Base-by-base conservation (phyloP, 2,329 filamentous ascomycete species). In the Scytalidium sp. region DNA sequence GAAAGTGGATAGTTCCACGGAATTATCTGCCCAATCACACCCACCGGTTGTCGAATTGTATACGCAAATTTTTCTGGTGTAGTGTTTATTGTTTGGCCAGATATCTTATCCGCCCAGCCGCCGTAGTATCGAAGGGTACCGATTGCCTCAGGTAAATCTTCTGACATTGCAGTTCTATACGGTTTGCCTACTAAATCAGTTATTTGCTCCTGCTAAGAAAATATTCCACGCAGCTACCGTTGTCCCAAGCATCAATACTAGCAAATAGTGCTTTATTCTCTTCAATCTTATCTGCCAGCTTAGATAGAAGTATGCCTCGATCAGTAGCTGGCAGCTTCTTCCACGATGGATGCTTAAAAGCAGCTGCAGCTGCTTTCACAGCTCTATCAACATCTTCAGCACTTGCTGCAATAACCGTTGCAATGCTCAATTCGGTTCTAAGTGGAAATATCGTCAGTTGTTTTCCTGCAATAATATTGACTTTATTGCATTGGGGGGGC, bases 1-100 rank as follows among this genome's bases (percentile, higher is more conserved):
- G 77, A 74, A 2, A 90, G 73, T 1, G 88, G 87, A 54, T 86
- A 88, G 66, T 91, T 91, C 85, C 87, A 91, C 7, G 87, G 86
- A 51, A 88, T 87, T 55, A 90, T 90, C 65, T 75, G 75, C 11
- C 78, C 87, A 56, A 85, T 87, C 0, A 92, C 87, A 25, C 88
- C 88, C 23, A 91, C 70, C 1, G 88, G 87, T 66, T 91, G 82
- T 52, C 84, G 80, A 49, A 88, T 68, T 0, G 85, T 90, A 65
- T 90, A 91, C 1, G 85, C 85, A 52, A 91, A 77, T 68, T 90
- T 90, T 46, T 74, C 68, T 0, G 80, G 78, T 1, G 78, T 80
- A 7, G 84, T 85, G 54, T 85, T 82, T 56, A 90, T 88, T 21
- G 85, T 84, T 62, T 87, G 80, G 20, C 88, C 87, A 52, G 83